A percentile compares a stretch with the other conserved stretches of the same genome.
Evolutionary conservation across 192 early-diverging fungal genomes (phyloP).

Genomic region (Coemansia sp.): DNA sequence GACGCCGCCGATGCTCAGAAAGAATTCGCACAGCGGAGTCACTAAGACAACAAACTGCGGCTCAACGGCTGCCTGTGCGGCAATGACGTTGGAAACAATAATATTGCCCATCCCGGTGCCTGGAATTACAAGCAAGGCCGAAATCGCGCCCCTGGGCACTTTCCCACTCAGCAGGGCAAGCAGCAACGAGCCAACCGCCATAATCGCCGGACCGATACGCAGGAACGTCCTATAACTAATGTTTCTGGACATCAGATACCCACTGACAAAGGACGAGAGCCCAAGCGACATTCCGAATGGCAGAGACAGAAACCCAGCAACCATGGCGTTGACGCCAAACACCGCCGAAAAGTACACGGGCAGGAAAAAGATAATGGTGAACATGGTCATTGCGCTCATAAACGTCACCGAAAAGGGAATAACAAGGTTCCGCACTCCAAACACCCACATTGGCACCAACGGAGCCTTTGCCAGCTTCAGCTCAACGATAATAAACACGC

Average conservation of each 20-base stretch:
- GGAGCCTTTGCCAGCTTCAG: conserved; percentile 46
- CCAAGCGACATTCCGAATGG: conserved; percentile 75
- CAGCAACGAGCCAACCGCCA: conserved; percentile 63
- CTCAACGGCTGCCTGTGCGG: conserved; percentile 67
- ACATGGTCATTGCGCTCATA: conserved; percentile 52
- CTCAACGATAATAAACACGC: conserved; percentile 68
- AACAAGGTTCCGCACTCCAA: conserved; percentile 56
- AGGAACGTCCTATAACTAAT: conserved; percentile 65
- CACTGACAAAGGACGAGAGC: conserved; percentile 65
- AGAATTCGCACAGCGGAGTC: conserved; percentile 69
- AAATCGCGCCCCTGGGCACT: conserved; percentile 49
- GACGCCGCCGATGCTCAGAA: conserved; percentile 65
- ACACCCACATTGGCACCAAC: conserved; percentile 69
- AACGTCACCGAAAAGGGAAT: conserved; percentile 42
- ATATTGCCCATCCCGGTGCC: conserved; percentile 76
- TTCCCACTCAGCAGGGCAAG: conserved; percentile 58
- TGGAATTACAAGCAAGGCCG: conserved; percentile 65
- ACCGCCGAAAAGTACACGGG: conserved; percentile 75
- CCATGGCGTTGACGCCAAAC: conserved; percentile 67
- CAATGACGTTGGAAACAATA: conserved; percentile 73
- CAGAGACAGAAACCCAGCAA: conserved; percentile 76
- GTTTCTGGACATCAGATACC: conserved; percentile 63
- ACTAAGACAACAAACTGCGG: conserved; percentile 63
- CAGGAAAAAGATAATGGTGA: conserved; percentile 60
- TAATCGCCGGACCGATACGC: conserved; percentile 64